These are phyloP conservation scores for Neurospora sp. DNA, from an alignment of 495 filamentous ascomycete genomes.

Conservation along the genomic window DNA sequence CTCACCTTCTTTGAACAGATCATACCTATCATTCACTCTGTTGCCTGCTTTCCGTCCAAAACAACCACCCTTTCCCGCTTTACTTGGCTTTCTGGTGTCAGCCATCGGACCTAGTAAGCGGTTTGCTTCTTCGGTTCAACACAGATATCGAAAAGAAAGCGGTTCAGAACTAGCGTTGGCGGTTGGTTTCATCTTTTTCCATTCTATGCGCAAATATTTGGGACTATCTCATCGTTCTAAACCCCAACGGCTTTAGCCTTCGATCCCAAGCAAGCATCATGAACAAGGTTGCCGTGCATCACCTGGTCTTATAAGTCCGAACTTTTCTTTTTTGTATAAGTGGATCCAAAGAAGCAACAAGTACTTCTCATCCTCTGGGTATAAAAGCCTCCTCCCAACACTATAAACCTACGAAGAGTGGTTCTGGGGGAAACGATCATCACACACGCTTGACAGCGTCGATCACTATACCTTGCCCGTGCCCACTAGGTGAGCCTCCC, in stretches of 20 bases:
- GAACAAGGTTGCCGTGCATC: not conserved
- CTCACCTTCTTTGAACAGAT: not conserved
- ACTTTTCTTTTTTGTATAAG: not conserved
- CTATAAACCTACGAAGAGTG: not conserved
- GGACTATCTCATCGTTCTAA: not conserved
- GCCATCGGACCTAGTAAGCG: not conserved
- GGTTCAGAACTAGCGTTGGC: not conserved
- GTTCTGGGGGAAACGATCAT: not conserved
- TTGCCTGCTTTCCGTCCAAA: not conserved
- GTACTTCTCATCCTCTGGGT: not conserved
- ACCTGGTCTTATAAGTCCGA: not conserved
- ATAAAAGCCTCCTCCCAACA: not conserved
- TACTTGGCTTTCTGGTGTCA: not conserved
- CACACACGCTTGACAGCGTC: not conserved
- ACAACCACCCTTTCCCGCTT: not conserved
- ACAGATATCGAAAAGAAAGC: not conserved
- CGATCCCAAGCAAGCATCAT: not conserved
- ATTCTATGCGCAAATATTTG: not conserved
- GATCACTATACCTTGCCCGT: not conserved
- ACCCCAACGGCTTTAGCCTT: not conserved
- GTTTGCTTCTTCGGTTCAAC: not conserved
- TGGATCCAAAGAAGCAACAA: not conserved
- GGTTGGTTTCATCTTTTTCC: slow-evolving; percentile 3
- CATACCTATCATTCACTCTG: not conserved
- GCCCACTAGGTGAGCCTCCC: not conserved